phyloP scores from a whole-genome alignment of 768 basidiomycete species.

The Gelatoporia subvermispora region DNA sequence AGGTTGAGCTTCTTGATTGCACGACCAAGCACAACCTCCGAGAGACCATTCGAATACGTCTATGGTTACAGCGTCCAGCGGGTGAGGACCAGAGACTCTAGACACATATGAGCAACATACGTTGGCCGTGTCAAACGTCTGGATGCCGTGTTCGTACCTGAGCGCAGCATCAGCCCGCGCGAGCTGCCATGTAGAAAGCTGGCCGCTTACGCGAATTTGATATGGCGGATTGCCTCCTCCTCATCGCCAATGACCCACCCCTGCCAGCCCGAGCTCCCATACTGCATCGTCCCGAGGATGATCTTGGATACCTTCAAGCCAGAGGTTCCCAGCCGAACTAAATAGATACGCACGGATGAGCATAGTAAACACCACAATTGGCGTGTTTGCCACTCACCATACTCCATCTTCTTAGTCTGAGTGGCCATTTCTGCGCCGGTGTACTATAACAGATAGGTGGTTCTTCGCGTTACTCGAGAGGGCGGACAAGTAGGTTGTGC shows the following conservation, averaged over 20 bases:
- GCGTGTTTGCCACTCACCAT: too few species aligned
- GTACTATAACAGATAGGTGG: too few species aligned
- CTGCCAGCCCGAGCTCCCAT: conserved; percentile 27
- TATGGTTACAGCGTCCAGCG: conserved; percentile 9
- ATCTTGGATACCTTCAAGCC: conserved; percentile 26
- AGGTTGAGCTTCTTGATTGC: conserved; percentile 40
- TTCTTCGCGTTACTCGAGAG: too few species aligned
- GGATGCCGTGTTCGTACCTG: conserved; percentile 38
- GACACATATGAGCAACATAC: conserved; percentile 11
- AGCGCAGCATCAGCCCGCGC: too few species aligned
- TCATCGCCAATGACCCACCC: conserved; percentile 33
- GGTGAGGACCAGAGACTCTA: too few species aligned
- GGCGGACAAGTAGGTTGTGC: too few species aligned
- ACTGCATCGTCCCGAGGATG: conserved; percentile 34
- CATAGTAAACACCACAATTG: too few species aligned
- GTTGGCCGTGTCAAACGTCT: conserved; percentile 35
- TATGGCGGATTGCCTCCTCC: conserved; percentile 31
- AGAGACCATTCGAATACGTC: conserved; percentile 34
- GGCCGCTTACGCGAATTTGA: conserved; percentile 41
- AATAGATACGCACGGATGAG: too few species aligned
- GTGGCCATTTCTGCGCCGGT: too few species aligned
- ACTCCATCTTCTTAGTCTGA: too few species aligned
- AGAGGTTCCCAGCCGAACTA: conserved; percentile 26
- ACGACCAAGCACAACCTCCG: conserved; percentile 41
- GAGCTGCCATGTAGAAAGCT: too few species aligned